phyloP scores from a whole-genome alignment of 2,329 filamentous ascomycete genomes.

The Dryadomyces sulphureus region DNA sequence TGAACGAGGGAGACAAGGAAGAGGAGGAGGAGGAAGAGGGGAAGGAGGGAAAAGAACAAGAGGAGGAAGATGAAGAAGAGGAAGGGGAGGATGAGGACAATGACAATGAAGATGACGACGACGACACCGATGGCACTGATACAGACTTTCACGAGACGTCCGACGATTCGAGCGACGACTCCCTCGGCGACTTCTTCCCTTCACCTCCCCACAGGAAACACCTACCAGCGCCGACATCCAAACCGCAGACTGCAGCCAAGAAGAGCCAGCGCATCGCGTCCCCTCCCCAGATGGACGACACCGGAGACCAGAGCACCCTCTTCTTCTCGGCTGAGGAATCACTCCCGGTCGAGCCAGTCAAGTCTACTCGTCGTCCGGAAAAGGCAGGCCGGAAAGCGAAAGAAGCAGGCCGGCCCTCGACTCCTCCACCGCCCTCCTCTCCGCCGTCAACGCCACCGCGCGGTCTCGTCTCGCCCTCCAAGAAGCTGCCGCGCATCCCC shows the following conservation, averaged over 20 bases:
- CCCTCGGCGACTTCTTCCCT: conserved; percentile 3
- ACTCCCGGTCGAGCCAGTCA: not conserved
- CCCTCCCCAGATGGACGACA: not conserved
- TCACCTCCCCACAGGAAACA: conserved; percentile 1
- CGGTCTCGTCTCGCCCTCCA: conserved; percentile 18
- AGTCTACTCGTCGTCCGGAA: conserved; percentile 1
- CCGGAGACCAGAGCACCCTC: conserved; percentile 5
- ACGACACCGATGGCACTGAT: conserved; percentile 2
- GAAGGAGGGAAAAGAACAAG: not conserved
- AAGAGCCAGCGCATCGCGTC: not conserved
- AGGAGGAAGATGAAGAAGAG: not conserved
- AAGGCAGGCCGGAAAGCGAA: not conserved
- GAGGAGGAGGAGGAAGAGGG: not conserved
- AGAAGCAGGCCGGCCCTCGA: not conserved
- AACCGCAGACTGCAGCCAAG: not conserved
- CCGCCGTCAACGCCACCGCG: conserved; percentile 3
- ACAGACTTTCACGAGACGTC: conserved; percentile 8
- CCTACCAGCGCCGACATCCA: not conserved
- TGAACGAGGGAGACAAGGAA: not conserved
- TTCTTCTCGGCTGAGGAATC: conserved; percentile 11
- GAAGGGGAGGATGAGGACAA: not conserved
- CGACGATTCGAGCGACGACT: not conserved
- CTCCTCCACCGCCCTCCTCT: conserved; percentile 10
- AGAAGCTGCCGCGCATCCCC: conserved; percentile 29
- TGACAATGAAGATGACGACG: not conserved